Conservation (phyloP, 805 yeast species). For the Yamadazyma ubonensis region DNA sequence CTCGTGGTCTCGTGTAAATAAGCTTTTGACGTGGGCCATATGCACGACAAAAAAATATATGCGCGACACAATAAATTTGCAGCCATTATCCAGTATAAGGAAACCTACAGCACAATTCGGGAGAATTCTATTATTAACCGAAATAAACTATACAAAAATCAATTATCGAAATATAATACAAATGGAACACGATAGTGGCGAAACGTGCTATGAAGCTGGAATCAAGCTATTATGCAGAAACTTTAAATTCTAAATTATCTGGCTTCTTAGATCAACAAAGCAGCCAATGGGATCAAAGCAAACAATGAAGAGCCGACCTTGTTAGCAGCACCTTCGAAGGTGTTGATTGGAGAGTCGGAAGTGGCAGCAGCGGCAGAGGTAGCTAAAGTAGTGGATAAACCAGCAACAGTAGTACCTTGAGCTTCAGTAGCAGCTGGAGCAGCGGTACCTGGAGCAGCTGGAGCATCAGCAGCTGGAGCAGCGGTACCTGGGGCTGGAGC, state of each 20-base stretch:
- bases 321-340: slow-evolving; percentile 28
- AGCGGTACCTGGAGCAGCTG: slow-evolving; percentile 7
- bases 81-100: too few species aligned
- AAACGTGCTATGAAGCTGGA: slow-evolving; percentile 7
- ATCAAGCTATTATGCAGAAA: neutral
- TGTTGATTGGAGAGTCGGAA: slow-evolving; percentile 17
- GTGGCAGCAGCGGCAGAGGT: slow-evolving; percentile 15
- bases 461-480: slow-evolving; percentile 8
- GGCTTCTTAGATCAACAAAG: slow-evolving; percentile 32
- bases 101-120: too few species aligned
- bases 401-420: slow-evolving; percentile 11
- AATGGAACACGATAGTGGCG: slow-evolving; percentile 2
- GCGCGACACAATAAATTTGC: too few species aligned
- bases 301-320: slow-evolving; percentile 26
- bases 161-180: slow-evolving; percentile 12
- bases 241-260: neutral
- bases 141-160: slow-evolving; percentile 11
- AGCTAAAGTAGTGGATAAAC: slow-evolving; percentile 11
- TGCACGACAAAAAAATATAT: neutral
- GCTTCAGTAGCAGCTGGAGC: slow-evolving; percentile 13
- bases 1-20: too few species aligned
- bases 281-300: slow-evolving; percentile 29
- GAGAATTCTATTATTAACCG: slow-evolving; percentile 13
- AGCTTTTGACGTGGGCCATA: too few species aligned
- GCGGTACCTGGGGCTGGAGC: slow-evolving; percentile 7